These are phyloP conservation scores for Effrenium voratum DNA, from an alignment of 73 alveolate genomes.

Conservation along the genomic window DNA sequence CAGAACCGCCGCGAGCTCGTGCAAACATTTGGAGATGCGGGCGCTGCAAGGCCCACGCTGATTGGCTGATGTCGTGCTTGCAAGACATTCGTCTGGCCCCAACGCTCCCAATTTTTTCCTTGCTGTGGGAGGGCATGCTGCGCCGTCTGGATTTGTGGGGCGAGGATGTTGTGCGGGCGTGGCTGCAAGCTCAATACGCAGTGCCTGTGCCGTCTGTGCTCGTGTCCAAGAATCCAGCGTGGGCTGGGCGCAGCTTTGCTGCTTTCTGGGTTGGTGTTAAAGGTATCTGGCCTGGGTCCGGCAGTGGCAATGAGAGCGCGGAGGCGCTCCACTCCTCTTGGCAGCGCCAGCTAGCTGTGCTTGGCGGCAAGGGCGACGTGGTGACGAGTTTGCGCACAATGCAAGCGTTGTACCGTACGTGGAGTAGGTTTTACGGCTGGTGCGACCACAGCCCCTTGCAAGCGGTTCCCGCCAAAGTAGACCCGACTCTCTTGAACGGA, in stretches of 20 bases:
- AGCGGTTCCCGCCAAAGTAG: too few species aligned
- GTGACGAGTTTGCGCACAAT: too few species aligned
- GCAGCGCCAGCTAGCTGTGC: too few species aligned
- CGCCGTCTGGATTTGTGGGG: not conserved
- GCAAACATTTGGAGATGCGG: too few species aligned
- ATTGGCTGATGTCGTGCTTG: not conserved
- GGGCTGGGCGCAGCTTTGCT: too few species aligned
- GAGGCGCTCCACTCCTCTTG: constrained; percentile 20
- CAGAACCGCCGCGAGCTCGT: too few species aligned
- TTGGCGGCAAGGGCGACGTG: too few species aligned
- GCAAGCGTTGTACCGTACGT: too few species aligned
- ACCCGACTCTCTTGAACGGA: too few species aligned
- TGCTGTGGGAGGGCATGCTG: not conserved
- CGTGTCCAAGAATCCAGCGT: too few species aligned
- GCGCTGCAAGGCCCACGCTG: not conserved
- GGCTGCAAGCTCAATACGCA: not conserved
- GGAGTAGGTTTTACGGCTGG: too few species aligned
- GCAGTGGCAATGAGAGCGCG: not conserved
- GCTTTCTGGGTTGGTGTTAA: not conserved
- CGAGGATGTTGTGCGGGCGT: not conserved
- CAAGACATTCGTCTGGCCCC: not conserved
- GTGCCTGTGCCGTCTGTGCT: not conserved
- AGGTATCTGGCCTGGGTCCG: not conserved
- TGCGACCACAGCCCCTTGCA: too few species aligned
- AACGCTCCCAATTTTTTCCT: not conserved